Evolutionary conservation across 192 early-diverging fungal species (phyloP), one percentile per base, ranked within the genome.

Genomic region (Physocladia obscura): DNA sequence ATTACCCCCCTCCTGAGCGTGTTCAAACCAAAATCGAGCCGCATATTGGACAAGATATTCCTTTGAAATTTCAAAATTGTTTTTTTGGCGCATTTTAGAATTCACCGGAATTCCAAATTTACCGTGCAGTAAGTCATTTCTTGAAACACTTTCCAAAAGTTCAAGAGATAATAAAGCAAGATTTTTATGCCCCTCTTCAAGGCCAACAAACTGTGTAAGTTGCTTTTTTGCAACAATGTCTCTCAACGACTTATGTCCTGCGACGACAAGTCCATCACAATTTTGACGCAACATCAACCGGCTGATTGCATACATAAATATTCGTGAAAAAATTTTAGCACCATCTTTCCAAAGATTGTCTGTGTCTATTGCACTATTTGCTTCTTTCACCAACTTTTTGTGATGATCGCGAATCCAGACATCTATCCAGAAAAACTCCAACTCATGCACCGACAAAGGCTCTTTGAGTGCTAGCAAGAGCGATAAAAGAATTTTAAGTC

Each of bases 161-260:
- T 62, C 59, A 15, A 62, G 26, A 17, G 4, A 44, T 38, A 24
- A 15, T 17, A 22, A 19, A 13, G 39, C 35, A n/a, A 62, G n/a
- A 4, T 15, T 15, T 15, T 13, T 21, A 30, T 62, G 59, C 1
- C 38, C 59, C 6, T 37, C 1, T 5, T 11, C 11, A 19, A 38
- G 6, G 48, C 48, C 59, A 4, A 62, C 39, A 62, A 36, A 62
- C 2, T 2, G 36, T 1, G n/a, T 1, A n/a, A 62, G 39, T 27
- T 62, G 59, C 17, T 62, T 62, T 2, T 44, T 38, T 31, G 13
- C 56, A 5, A 62, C 38, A 22, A 38, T 17, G 31, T 62, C 59
- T 8, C 59, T 37, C 8, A 62, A 26, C 11, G 59, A 62, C 39
- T 62, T 62, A 44, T 62, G 59, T 2, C 59, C 59, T 5, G 26